phyloP scores from a whole-genome alignment of 192 early-diverging fungal species.

The Pilobolus umbonatus region DNA sequence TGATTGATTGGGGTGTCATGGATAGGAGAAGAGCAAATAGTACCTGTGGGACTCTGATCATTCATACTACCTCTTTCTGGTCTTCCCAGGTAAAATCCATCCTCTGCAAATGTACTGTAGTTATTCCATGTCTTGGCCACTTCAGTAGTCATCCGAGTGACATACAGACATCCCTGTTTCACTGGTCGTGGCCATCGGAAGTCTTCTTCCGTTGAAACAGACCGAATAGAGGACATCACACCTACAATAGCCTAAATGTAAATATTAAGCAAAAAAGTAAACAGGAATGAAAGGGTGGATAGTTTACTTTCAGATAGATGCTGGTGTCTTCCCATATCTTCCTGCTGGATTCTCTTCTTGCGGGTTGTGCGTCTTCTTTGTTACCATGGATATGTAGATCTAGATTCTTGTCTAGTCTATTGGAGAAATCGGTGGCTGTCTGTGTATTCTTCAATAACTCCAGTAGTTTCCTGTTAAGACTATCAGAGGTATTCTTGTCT shows the following conservation, averaged over 20 bases:
- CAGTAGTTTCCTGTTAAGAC: slow-evolving; percentile 11
- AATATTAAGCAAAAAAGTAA: neutral
- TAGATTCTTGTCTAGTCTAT: slow-evolving; percentile 9
- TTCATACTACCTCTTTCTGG: slow-evolving; percentile 6
- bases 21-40: too few relatives aligned
- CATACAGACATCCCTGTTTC: slow-evolving; percentile 30
- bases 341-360: slow-evolving; percentile 3
- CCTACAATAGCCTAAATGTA: slow-evolving; percentile 22
- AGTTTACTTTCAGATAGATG: slow-evolving; percentile 28
- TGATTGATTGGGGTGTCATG: neutral
- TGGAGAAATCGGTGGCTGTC: slow-evolving; percentile 14
- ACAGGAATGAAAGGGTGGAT: neutral
- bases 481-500: neutral
- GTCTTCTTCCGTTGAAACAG: slow-evolving; percentile 31
- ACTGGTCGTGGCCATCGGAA: slow-evolving; percentile 28
- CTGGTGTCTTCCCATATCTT: slow-evolving; percentile 30
- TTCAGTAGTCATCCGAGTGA: slow-evolving; percentile 30
- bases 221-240: slow-evolving; percentile 23
- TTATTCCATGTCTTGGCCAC: slow-evolving; percentile 31
- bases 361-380: slow-evolving; percentile 1
- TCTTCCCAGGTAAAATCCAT: slow-evolving; percentile 27
- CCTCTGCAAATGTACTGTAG: slow-evolving; percentile 27
- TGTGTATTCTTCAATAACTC: slow-evolving; percentile 14
- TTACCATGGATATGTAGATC: slow-evolving; percentile 6
- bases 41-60: neutral